phyloP scores from a whole-genome alignment of 1,284 basidiomycete genomes.

The Ceratobasidium sp. region DNA sequence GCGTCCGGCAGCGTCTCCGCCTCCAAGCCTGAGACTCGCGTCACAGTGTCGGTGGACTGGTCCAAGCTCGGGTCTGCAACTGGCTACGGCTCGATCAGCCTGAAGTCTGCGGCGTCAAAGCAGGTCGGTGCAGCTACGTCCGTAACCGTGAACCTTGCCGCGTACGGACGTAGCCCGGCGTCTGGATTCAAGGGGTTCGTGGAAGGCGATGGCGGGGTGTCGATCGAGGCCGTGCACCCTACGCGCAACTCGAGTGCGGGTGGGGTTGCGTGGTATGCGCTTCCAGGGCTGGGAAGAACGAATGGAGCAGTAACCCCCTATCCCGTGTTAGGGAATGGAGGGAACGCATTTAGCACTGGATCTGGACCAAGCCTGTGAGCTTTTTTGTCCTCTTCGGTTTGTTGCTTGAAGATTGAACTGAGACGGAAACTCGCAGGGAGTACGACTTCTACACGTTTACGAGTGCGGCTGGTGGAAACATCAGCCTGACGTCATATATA shows the following conservation, averaged over 20 bases:
- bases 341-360: conserved; percentile 67
- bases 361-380: conserved; percentile 68
- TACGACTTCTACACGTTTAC: conserved; percentile 76
- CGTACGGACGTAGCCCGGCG: conserved; percentile 16
- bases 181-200: conserved; percentile 61
- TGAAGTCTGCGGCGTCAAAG: conserved; percentile 63
- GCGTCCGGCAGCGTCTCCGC: conserved; percentile 63
- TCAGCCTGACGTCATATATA: conserved; percentile 63
- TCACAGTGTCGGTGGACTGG: conserved; percentile 72
- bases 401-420: not conserved
- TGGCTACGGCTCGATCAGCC: conserved; percentile 58
- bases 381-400: not conserved
- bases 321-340: conserved; percentile 64
- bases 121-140: conserved; percentile 48
- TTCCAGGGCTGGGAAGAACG: conserved; percentile 68
- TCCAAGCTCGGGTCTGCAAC: conserved; percentile 59
- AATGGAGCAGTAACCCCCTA: conserved; percentile 69
- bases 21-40: conserved; percentile 62
- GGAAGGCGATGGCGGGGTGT: conserved; percentile 69
- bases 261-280: conserved; percentile 66
- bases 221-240: conserved; percentile 71
- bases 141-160: conserved; percentile 26
- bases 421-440: conserved; percentile 56
- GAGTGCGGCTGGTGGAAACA: conserved; percentile 57
- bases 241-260: conserved; percentile 63